phyloP scores from a whole-genome alignment of 495 filamentous ascomycete species.

The Penicillium argentinense region DNA sequence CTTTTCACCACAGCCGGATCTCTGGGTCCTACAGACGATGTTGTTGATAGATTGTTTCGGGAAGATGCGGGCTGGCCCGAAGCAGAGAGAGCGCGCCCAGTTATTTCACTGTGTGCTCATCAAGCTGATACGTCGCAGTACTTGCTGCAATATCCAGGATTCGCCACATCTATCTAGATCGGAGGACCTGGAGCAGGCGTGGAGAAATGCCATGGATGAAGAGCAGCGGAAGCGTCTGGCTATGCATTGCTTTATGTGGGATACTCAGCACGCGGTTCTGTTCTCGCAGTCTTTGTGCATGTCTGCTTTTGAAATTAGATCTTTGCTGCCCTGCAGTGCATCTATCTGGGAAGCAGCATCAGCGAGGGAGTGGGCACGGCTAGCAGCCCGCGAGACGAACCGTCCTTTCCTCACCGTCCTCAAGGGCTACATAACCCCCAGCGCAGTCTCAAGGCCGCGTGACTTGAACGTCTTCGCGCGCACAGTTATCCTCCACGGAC shows the following conservation, averaged over 20 bases:
- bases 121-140: constrained; percentile 56
- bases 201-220: constrained; percentile 48
- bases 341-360: constrained; percentile 51
- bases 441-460: constrained; percentile 26
- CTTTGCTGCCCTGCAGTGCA: constrained; percentile 46
- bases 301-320: constrained; percentile 56
- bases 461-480: constrained; percentile 49
- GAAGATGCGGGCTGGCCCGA: constrained; percentile 54
- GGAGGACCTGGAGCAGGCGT: constrained; percentile 37
- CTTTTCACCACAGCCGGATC: constrained; percentile 48
- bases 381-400: constrained; percentile 28
- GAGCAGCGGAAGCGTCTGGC: constrained; percentile 56
- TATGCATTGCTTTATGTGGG: constrained; percentile 60
- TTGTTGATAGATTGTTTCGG: constrained; percentile 61
- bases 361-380: constrained; percentile 44
- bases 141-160: constrained; percentile 46
- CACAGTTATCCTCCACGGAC: constrained; percentile 50
- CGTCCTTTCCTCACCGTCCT: constrained; percentile 45
- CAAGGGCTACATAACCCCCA: constrained; percentile 51
- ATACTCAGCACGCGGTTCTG: constrained; percentile 55
- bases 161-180: constrained; percentile 23
- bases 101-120: constrained; percentile 59
- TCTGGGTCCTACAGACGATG: constrained; percentile 57
- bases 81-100: constrained; percentile 55
- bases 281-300: constrained; percentile 60